Conservation (phyloP, 140 eudicot species). For the Bidens hawaiensis region DNA sequence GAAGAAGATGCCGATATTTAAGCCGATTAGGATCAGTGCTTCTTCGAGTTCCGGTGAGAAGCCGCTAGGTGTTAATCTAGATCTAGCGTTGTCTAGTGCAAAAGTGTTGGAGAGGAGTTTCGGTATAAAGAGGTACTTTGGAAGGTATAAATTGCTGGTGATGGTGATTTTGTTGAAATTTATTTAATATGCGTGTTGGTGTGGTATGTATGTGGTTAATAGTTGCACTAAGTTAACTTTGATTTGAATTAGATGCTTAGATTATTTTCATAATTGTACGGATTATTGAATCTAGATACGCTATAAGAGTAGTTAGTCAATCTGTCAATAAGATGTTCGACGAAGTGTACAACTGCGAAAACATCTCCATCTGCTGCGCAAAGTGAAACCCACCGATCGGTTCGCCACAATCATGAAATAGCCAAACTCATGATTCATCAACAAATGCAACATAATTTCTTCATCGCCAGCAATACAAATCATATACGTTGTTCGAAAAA, state of each 20-base stretch:
- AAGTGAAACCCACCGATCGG: no score
- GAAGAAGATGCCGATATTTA: background rate
- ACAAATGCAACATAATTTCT: no score
- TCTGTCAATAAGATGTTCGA: no score
- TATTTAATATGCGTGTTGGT: background rate
- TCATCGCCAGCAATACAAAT: no score
- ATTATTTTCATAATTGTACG: background rate
- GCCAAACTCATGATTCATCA: no score
- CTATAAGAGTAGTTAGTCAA: no score
- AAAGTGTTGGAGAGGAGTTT: slow-evolving; percentile 61
- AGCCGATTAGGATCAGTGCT: background rate
- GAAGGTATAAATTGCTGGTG: slow-evolving; percentile 71
- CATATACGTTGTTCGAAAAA: no score
- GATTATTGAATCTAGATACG: no score
- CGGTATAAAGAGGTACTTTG: slow-evolving; percentile 54
- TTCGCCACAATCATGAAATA: no score
- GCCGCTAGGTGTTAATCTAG: slow-evolving; percentile 74
- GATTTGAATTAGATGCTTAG: background rate
- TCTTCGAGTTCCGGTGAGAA: slow-evolving; percentile 39
- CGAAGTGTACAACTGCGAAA: no score
- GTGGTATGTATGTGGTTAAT: background rate
- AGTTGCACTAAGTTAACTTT: background rate
- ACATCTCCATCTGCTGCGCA: no score
- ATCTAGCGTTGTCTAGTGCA: slow-evolving; percentile 78
- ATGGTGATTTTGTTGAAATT: no score